Conservation (phyloP, 257 asterid genomes). For the Coffea eugenioides region DNA sequence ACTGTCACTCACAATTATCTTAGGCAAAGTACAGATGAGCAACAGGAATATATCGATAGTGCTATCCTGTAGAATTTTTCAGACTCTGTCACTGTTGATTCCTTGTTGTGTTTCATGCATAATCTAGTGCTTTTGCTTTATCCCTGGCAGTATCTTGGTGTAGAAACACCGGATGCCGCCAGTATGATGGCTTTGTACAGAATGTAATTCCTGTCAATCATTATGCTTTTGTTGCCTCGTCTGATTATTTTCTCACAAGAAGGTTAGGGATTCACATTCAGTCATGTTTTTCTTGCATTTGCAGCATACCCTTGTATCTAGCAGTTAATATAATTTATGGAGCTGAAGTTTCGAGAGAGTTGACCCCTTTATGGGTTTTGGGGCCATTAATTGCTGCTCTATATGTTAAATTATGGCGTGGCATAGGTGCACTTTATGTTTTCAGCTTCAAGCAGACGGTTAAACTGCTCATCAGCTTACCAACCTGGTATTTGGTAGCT, state of each 20-base stretch:
- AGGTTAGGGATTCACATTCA: not conserved
- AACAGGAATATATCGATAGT: not conserved
- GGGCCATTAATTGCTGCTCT: slow-evolving; percentile 72
- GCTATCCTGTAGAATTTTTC: not conserved
- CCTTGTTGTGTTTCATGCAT: not conserved
- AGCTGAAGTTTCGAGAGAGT: slow-evolving; percentile 60
- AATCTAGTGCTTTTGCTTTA: not conserved
- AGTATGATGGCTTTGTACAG: not conserved
- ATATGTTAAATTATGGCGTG: slow-evolving; percentile 52
- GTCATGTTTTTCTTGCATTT: slow-evolving; percentile 18
- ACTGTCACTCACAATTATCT: not conserved
- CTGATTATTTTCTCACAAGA: not conserved
- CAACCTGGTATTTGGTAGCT: slow-evolving; percentile 34
- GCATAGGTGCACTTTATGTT: slow-evolving; percentile 51
- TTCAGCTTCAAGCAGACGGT: slow-evolving; percentile 62
- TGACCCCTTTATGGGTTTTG: slow-evolving; percentile 73
- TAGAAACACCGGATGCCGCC: not conserved
- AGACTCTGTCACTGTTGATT: not conserved
- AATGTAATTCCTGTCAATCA: not conserved
- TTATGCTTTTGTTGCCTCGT: not conserved
- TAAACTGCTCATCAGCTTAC: slow-evolving; percentile 51
- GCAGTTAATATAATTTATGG: slow-evolving; percentile 60
- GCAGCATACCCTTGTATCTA: slow-evolving; percentile 69
- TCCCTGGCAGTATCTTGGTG: not conserved
- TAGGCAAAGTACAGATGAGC: not conserved